Percentiles rank a stretch among this genome's conserved stretches.
These are phyloP conservation scores for Cicer chorassanicum DNA, from an alignment of 306 rosid species.

Conservation along the genomic window DNA sequence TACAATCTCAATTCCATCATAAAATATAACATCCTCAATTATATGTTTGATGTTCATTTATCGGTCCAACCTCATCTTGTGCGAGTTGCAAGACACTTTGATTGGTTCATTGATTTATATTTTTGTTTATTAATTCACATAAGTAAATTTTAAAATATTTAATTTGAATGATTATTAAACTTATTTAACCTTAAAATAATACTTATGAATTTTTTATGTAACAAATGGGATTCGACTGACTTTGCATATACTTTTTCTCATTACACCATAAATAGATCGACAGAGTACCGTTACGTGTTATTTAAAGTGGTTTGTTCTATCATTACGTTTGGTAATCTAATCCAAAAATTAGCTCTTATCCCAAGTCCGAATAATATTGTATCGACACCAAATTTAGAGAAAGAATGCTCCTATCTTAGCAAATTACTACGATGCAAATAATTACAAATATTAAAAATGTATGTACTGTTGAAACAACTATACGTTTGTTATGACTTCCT, in stretches of 20 bases:
- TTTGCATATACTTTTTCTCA: too few relatives aligned
- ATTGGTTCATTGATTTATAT: not conserved
- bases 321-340: not conserved
- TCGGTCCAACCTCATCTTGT: too few relatives aligned
- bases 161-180: not conserved
- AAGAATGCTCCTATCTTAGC: not conserved
- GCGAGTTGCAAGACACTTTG: too few relatives aligned
- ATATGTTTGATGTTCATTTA: too few relatives aligned
- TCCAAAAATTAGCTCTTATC: not conserved
- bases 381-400: not conserved
- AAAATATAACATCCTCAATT: too few relatives aligned
- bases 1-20: too few relatives aligned
- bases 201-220: too few relatives aligned
- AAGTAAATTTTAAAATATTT: not conserved
- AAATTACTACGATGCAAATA: not conserved
- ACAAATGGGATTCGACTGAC: too few relatives aligned
- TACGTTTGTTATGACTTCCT: not conserved
- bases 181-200: not conserved
- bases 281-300: too few relatives aligned
- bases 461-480: not conserved
- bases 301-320: not conserved
- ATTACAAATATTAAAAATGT: not conserved
- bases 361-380: not conserved
- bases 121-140: not conserved
- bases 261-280: too few relatives aligned